These are phyloP conservation scores for Aspergillus sp. DNA, from an alignment of 2,329 filamentous ascomycete genomes.

Conservation along the genomic window DNA sequence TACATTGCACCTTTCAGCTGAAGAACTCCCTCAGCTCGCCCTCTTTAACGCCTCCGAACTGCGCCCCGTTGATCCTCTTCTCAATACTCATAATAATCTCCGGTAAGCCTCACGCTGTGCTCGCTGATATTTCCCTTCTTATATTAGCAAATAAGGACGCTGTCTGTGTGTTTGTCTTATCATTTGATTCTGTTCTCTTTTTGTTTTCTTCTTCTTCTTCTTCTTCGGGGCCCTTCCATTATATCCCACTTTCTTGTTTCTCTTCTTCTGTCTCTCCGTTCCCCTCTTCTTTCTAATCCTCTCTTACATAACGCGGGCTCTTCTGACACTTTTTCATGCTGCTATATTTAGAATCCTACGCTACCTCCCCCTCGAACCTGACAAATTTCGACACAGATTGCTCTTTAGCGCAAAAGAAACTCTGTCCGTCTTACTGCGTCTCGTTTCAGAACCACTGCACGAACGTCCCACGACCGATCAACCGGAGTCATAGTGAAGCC, in stretches of 20 bases:
- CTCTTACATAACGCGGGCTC: conserved; percentile 9
- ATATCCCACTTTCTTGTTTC: background rate
- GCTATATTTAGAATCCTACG: conserved; percentile 31
- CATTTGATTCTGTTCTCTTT: background rate
- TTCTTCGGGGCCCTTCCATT: background rate
- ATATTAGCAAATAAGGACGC: no score
- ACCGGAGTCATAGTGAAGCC: background rate
- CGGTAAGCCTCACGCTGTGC: conserved; percentile 3
- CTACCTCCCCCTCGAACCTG: conserved; percentile 10
- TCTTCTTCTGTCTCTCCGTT: conserved; percentile 2
- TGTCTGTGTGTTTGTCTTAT: background rate
- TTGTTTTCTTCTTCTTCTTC: background rate
- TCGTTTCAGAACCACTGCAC: no score
- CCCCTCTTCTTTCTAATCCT: background rate
- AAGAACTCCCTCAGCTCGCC: background rate
- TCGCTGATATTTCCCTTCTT: conserved; percentile 2
- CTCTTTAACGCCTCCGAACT: conserved; percentile 8
- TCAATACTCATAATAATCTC: conserved; percentile 15
- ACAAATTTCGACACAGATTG: background rate
- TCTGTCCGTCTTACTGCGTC: no score
- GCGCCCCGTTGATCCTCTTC: conserved; percentile 20
- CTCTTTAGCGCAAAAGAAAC: background rate
- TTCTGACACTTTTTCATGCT: conserved; percentile 23
- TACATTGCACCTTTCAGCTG: background rate
- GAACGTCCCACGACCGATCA: no score